Conservation (phyloP, 2,329 filamentous ascomycete species). For the Colletotrichum graminicola region DNA sequence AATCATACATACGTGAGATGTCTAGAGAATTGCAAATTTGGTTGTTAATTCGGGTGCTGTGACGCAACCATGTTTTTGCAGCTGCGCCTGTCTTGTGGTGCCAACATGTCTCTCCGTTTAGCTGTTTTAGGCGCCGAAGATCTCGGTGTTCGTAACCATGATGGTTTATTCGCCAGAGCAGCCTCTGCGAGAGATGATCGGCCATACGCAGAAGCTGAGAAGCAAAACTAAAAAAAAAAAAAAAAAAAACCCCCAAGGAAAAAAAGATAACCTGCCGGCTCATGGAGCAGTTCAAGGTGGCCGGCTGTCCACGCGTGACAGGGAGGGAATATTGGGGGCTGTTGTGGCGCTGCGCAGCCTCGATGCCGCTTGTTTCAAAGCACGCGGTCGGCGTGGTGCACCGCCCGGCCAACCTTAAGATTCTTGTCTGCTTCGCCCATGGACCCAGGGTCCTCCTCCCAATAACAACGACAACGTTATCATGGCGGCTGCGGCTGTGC, state of each 20-base stretch:
- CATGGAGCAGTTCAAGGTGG: not conserved
- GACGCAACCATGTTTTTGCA: not conserved
- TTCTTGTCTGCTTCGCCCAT: not conserved
- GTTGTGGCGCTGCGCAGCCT: slow-evolving; percentile 35
- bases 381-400: slow-evolving; percentile 28
- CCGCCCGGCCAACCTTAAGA: slow-evolving; percentile 22
- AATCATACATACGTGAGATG: not conserved
- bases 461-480: not conserved
- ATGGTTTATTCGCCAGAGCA: not conserved
- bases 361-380: slow-evolving; percentile 26
- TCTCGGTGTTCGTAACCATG: not conserved
- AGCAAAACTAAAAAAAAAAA: too few relatives aligned
- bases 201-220: not conserved
- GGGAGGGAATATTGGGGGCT: not conserved
- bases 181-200: not conserved
- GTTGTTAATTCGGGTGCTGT: not conserved
- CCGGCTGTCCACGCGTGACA: not conserved
- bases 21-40: not conserved
- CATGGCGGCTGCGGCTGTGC: slow-evolving; percentile 38
- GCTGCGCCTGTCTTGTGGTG: slow-evolving; percentile 2
- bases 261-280: too few relatives aligned
- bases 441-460: slow-evolving; percentile 13
- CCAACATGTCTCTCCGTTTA: not conserved
- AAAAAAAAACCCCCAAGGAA: too few relatives aligned
- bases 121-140: not conserved